phyloP scores from a whole-genome alignment of 768 basidiomycete genomes.

The Tricholoma bakamatsutake region DNA sequence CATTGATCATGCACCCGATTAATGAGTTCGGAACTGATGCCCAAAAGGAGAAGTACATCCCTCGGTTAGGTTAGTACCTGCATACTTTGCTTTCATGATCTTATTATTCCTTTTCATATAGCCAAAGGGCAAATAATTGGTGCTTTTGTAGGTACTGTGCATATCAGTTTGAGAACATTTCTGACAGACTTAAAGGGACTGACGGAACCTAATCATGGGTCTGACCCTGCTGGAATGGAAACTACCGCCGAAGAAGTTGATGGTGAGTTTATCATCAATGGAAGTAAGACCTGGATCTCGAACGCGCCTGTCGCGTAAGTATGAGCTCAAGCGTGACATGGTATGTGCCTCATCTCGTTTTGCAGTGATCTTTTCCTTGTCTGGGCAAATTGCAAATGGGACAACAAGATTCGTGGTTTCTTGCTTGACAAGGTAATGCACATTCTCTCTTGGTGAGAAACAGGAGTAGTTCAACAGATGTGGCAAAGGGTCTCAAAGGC shows the following conservation, averaged over 20 bases:
- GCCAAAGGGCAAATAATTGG: slow-evolving; percentile 85
- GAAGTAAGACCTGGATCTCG: slow-evolving; percentile 97
- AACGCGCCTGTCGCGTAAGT: slow-evolving; percentile 86
- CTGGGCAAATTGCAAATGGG: slow-evolving; percentile 96
- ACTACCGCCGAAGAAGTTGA: slow-evolving; percentile 81
- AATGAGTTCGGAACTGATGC: slow-evolving; percentile 82
- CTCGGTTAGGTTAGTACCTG: slow-evolving; percentile 55
- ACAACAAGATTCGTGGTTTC: slow-evolving; percentile 85
- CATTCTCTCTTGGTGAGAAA: neutral
- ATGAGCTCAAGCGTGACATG: slow-evolving; percentile 9
- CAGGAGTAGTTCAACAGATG: neutral
- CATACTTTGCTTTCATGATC: too few species aligned
- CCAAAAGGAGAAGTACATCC: slow-evolving; percentile 90
- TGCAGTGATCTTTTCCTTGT: slow-evolving; percentile 81
- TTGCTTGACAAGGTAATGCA: slow-evolving; percentile 74
- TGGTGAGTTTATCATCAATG: slow-evolving; percentile 81
- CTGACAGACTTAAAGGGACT: slow-evolving; percentile 53
- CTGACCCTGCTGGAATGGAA: slow-evolving; percentile 97
- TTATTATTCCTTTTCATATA: slow-evolving; percentile 18
- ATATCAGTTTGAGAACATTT: slow-evolving; percentile 2
- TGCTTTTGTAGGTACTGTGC: slow-evolving; percentile 70
- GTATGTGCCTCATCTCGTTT: slow-evolving; percentile 5
- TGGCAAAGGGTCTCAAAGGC: slow-evolving; percentile 65
- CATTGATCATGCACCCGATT: slow-evolving; percentile 94
- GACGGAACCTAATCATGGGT: slow-evolving; percentile 96